Conservation (phyloP, 306 rosid genomes). For the Erythrophleum fordii region DNA sequence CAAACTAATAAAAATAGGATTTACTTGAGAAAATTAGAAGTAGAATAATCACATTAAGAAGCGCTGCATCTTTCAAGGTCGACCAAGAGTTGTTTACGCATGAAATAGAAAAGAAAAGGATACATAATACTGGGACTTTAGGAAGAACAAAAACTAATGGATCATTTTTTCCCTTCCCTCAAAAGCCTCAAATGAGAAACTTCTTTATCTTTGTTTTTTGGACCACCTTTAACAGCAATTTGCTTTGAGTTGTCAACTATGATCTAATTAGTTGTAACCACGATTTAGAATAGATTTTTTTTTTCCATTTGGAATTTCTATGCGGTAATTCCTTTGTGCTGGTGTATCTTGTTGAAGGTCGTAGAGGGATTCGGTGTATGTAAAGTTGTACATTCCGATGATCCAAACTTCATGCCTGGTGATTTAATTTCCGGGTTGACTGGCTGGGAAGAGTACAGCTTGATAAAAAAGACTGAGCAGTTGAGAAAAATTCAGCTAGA, state of each 20-base stretch:
- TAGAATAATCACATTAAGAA: background rate
- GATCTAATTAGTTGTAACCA: background rate
- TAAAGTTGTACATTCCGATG: constrained; percentile 52
- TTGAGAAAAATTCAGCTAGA: constrained; percentile 49
- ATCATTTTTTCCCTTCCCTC: background rate
- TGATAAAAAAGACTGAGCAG: constrained; percentile 36
- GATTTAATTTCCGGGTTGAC: constrained; percentile 56
- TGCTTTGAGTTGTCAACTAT: background rate
- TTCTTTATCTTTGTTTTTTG: background rate
- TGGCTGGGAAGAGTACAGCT: constrained; percentile 60
- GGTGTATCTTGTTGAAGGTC: constrained; percentile 37
- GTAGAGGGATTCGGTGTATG: constrained; percentile 56
- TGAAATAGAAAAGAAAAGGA: background rate
- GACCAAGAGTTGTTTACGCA: background rate
- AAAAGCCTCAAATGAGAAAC: background rate
- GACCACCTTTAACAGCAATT: background rate
- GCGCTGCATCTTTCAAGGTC: too few relatives aligned
- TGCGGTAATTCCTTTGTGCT: background rate
- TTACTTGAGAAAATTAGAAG: background rate
- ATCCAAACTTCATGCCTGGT: constrained; percentile 54
- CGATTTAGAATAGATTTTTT: background rate
- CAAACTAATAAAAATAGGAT: background rate
- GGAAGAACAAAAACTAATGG: background rate
- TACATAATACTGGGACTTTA: background rate
- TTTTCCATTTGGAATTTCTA: background rate